These are phyloP conservation scores for Meredithiella fracta DNA, from an alignment of 2,329 filamentous ascomycete genomes.

Conservation along the genomic window DNA sequence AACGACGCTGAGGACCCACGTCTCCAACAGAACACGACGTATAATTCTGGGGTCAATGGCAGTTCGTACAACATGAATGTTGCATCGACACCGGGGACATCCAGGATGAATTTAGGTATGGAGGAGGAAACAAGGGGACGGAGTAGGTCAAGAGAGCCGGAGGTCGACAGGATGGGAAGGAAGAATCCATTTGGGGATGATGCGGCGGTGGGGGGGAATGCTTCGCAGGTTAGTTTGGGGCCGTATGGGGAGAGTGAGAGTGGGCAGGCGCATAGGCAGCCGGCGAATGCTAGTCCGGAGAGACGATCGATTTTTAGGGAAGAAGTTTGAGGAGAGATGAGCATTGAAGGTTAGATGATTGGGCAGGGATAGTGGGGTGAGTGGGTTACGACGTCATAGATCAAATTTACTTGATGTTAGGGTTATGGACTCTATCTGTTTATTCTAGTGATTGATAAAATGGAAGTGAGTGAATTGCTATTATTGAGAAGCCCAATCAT, in stretches of 20 bases:
- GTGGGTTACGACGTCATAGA: background rate
- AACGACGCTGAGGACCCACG: slow-evolving; percentile 9
- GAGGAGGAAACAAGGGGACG: slow-evolving; percentile 22
- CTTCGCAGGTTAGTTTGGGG: slow-evolving; percentile 53
- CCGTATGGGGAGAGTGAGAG: slow-evolving; percentile 31
- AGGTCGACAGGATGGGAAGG: slow-evolving; percentile 19
- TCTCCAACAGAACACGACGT: slow-evolving; percentile 10
- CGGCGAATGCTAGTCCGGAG: slow-evolving; percentile 44
- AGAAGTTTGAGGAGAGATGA: slow-evolving; percentile 34
- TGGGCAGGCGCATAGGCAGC: background rate
- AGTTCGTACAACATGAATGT: slow-evolving; percentile 35
- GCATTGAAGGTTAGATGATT: background rate
- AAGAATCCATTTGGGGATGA: slow-evolving; percentile 58
- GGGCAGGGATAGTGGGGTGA: background rate
- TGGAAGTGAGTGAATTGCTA: too few species aligned
- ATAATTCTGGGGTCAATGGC: slow-evolving; percentile 20
- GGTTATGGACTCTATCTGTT: too few species aligned
- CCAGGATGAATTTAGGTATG: slow-evolving; percentile 16
- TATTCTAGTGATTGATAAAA: too few species aligned
- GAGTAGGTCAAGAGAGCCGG: slow-evolving; percentile 27
- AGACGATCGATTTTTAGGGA: slow-evolving; percentile 55
- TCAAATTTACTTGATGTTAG: background rate
- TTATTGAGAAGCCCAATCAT: too few species aligned
- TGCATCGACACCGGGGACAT: slow-evolving; percentile 22
- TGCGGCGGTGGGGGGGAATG: slow-evolving; percentile 39